Conservation (phyloP, 2,329 filamentous ascomycete species). For the Pestalotiopsis sp. region DNA sequence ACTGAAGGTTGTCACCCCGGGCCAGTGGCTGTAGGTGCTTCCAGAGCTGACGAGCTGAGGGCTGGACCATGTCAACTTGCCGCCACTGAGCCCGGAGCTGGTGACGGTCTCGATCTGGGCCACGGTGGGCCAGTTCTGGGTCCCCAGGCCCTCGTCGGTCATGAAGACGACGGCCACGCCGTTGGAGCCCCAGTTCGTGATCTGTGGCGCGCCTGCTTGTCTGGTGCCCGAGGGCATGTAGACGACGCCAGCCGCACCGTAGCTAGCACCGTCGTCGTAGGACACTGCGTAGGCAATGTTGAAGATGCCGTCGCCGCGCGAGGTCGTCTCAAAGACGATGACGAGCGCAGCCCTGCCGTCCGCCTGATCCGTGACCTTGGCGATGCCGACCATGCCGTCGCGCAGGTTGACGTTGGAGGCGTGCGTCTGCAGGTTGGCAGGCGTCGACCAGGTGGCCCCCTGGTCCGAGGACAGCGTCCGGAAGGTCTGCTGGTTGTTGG, state of each 20-base stretch:
- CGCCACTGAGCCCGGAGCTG: conserved; percentile 18
- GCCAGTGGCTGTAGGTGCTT: conserved; percentile 13
- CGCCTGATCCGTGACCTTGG: conserved; percentile 26
- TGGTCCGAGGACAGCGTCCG: conserved; percentile 35
- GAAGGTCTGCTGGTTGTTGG: conserved; percentile 45
- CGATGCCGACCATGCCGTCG: conserved; percentile 41
- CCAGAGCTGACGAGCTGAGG: background rate
- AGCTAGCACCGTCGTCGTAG: conserved; percentile 39
- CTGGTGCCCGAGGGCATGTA: conserved; percentile 29
- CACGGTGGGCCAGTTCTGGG: conserved; percentile 37
- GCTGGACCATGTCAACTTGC: conserved; percentile 19
- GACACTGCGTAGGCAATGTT: conserved; percentile 37
- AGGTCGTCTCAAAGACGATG: conserved; percentile 41
- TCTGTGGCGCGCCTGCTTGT: conserved; percentile 40
- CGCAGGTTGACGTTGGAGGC: conserved; percentile 31
- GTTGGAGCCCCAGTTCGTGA: conserved; percentile 32
- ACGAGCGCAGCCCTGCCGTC: conserved; percentile 34
- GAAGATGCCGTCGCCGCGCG: conserved; percentile 29
- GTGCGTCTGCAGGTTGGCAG: conserved; percentile 33
- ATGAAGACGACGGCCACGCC: conserved; percentile 38
- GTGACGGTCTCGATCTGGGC: conserved; percentile 34
- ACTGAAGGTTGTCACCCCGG: conserved; percentile 2
- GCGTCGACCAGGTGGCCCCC: conserved; percentile 37
- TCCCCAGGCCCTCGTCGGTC: conserved; percentile 33
- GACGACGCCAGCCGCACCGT: conserved; percentile 33